Conservation (phyloP, 208 protist species). For the Acanthamoeba sp. region DNA sequence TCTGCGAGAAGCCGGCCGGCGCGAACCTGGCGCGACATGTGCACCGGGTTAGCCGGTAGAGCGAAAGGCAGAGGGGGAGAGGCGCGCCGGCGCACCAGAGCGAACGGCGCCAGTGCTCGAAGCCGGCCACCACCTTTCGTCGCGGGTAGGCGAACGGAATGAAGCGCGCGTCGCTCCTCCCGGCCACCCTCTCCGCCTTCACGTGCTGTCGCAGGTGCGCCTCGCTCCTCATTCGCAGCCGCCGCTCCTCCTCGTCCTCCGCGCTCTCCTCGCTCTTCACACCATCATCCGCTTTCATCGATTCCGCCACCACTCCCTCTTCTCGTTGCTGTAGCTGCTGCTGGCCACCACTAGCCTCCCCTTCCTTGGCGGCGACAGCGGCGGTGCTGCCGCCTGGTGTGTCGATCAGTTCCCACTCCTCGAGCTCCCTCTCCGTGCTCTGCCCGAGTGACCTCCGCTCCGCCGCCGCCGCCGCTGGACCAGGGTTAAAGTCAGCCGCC, state of each 20-base stretch:
- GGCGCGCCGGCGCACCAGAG: neutral
- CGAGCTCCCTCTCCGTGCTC: neutral
- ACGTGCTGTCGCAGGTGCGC: neutral
- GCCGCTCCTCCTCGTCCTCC: neutral
- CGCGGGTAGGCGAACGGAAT: neutral
- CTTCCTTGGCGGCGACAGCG: neutral
- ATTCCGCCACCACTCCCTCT: neutral
- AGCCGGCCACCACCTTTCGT: neutral
- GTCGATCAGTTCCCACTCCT: constrained; percentile 22
- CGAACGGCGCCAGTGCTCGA: constrained; percentile 38
- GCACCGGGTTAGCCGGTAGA: neutral
- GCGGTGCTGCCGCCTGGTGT: neutral
- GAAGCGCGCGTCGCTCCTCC: neutral
- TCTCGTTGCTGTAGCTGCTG: neutral
- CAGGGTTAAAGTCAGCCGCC: neutral
- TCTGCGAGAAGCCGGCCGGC: constrained; percentile 61
- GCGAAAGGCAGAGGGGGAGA: neutral
- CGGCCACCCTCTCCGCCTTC: neutral
- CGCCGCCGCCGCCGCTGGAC: neutral
- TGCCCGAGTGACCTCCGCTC: neutral
- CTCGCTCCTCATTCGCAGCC: neutral
- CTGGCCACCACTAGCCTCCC: neutral
- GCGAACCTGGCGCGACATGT: constrained; percentile 28
- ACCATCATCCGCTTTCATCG: no score
- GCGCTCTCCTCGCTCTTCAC: no score